A percentile compares a stretch with the other conserved stretches of the same genome.
These are phyloP conservation scores for Hymenoscyphus salicellus DNA, from an alignment of 2,329 filamentous ascomycete genomes.

Conservation along the genomic window DNA sequence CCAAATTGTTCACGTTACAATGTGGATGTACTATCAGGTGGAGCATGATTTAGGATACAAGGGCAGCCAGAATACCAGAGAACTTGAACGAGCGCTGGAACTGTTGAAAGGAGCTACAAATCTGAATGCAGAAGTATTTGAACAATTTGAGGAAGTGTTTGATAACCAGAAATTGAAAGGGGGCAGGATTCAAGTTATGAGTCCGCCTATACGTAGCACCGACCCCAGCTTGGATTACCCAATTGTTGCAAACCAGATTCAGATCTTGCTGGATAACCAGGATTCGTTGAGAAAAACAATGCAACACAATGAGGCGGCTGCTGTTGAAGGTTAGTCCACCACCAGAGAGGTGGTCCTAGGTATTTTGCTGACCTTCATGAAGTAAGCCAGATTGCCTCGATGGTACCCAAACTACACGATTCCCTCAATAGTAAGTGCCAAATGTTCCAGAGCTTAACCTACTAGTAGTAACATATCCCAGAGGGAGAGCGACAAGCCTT, in stretches of 20 bases:
- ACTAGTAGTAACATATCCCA: neutral
- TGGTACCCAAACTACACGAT: neutral
- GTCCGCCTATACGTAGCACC: neutral
- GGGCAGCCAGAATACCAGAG: neutral
- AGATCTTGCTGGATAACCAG: neutral
- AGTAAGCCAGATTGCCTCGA: neutral
- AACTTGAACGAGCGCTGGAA: neutral
- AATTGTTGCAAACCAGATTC: neutral
- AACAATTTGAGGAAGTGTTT: neutral
- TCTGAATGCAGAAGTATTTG: neutral
- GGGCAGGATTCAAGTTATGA: neutral
- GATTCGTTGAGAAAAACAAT: neutral
- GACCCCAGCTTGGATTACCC: neutral
- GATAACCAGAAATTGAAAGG: neutral
- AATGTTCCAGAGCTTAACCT: neutral
- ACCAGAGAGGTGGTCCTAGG: too few species aligned
- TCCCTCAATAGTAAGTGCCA: neutral
- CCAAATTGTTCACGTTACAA: neutral
- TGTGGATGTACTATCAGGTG: neutral
- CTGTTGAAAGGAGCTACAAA: neutral
- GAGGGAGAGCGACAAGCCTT: neutral
- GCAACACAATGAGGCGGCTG: neutral
- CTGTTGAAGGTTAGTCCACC: neutral
- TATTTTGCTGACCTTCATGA: too few species aligned
- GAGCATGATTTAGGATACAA: neutral